A percentile compares a stretch with the other conserved stretches of the same genome.
phyloP scores from a whole-genome alignment of 2,329 filamentous ascomycete genomes.

The Rutstroemia sp. region DNA sequence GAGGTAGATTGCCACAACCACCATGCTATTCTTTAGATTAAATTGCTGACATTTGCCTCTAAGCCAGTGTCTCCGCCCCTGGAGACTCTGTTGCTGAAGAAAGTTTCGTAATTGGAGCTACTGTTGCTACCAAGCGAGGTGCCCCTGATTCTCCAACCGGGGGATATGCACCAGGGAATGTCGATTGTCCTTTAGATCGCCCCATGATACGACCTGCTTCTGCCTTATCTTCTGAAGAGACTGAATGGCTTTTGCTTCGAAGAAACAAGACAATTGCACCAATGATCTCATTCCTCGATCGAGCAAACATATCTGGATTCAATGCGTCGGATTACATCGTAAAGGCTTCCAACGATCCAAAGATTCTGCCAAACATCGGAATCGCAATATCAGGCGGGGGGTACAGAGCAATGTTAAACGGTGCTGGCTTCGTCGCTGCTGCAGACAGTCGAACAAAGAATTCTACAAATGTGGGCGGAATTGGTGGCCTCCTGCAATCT shows the following conservation, averaged over 20 bases:
- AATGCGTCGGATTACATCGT: conserved; percentile 46
- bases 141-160: conserved; percentile 37
- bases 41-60: too few species aligned
- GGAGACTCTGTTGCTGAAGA: too few species aligned
- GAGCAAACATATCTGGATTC: conserved; percentile 69
- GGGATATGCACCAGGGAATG: conserved; percentile 62
- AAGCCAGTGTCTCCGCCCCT: too few species aligned
- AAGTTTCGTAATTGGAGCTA: too few species aligned
- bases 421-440: conserved; percentile 70
- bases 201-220: conserved; percentile 61
- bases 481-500: conserved; percentile 75
- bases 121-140: conserved; percentile 18
- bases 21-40: too few species aligned
- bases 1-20: too few species aligned
- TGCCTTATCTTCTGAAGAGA: conserved; percentile 60
- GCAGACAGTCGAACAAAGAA: conserved; percentile 67
- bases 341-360: conserved; percentile 59
- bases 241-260: conserved; percentile 63
- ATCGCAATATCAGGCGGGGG: conserved; percentile 78
- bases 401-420: conserved; percentile 79
- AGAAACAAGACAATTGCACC: conserved; percentile 65
- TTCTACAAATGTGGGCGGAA: conserved; percentile 53
- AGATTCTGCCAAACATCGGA: conserved; percentile 58
- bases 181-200: conserved; percentile 59
- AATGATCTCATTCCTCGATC: conserved; percentile 66